Evolutionary conservation across 2,329 filamentous ascomycete genomes (phyloP), one percentile per base, ranked within the genome.

Genomic region (Fusarium longipes): DNA sequence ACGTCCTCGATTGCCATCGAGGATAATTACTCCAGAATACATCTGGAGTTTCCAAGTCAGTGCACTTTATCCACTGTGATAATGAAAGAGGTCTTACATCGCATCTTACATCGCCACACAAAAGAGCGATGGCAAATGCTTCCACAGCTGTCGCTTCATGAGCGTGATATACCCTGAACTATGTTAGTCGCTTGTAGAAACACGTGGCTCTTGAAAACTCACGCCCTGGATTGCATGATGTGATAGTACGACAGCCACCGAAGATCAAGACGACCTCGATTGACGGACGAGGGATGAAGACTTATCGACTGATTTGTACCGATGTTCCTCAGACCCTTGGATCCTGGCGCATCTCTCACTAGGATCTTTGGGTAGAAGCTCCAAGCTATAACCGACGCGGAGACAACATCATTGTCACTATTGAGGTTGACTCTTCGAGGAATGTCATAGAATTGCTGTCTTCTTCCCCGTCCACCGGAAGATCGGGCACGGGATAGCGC

Each of bases 331-430:
- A 94, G 91, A 14, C 92, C 93, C 80, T 93, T 96, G 25, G 82
- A 82, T 22, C 82, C 83, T 0, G 81, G 80, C 48, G 88, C 89
- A 73, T 98, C 94, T 56, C 91, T 88, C 25, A 91, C 87, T 5
- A 98, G 85, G 17, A 99, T 86, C 73, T 97, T 97, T 1, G 96
- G 96, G 74, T 99, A 98, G 81, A 99, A 97, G 51, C 93, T 94
- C 87, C 93, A 97, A 1, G 93, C 92, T 70, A 97, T 91, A 39
- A 97, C 91, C 0, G 93, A 91, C 62, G 90, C 88, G 8, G 93
- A 85, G 24, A 97, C 84, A 1, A 89, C 73, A 70, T 99, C 94
- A 65, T 96, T 95, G 54, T 90, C 86, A 66, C 91, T 93, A 75
- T 96, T 91, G 29, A 83, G 78, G 72, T 95, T 90, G 68, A 93